Base-by-base conservation (phyloP, 2,329 filamentous ascomycete species). In the Aspergillus neotritici region DNA sequence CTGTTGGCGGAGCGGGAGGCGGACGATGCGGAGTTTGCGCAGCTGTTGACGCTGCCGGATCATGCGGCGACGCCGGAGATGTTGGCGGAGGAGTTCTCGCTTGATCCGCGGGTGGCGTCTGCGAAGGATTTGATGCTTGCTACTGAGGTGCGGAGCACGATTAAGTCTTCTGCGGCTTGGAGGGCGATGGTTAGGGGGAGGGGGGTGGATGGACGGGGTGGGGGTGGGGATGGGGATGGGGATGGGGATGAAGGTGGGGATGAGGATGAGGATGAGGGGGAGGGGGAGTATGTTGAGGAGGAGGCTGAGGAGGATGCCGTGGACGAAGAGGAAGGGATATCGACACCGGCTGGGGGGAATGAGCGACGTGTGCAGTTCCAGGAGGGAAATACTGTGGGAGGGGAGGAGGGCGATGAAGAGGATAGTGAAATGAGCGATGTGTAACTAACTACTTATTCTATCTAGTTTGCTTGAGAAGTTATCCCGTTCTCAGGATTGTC, bases 1-100 rank as follows among this genome's bases (percentile, higher is more conserved):
- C 77, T 89, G 36, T 75, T 80, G 8, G 63, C 67, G 4, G 62
- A 64, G 5, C 52, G 53, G 4, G 41, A 49, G 2, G 53, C 63
- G 0, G 54, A 62, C 15, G 64, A 71, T 21, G 48, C 47, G 5
- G 64, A 67, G 4, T 70, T 68, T 43, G 44, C 46, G 32, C 56
- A 56, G 8, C 56, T 75, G 5, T 36, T 70, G 33, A 44, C 43
- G 1, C 54, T 74, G 16, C 70, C 70, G 11, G 64, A 67, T 12
- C 56, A 63, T 43, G 63, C 57, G 21, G 21, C 21, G 2, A 33
- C 31, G 44, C 54, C 43, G 38, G 56, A 45, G 47, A 54, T 32
- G 15, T 56, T 51, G 15, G 40, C 49, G 10, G 36, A 17, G 2
- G 40, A 48, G 28, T 66, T 65, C 29, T 55, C 54, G 46, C 38